A percentile compares a stretch with the other conserved stretches of the same genome.
phyloP scores from a whole-genome alignment of 331 rosid genomes.

The Erythrophleum ivorense region DNA sequence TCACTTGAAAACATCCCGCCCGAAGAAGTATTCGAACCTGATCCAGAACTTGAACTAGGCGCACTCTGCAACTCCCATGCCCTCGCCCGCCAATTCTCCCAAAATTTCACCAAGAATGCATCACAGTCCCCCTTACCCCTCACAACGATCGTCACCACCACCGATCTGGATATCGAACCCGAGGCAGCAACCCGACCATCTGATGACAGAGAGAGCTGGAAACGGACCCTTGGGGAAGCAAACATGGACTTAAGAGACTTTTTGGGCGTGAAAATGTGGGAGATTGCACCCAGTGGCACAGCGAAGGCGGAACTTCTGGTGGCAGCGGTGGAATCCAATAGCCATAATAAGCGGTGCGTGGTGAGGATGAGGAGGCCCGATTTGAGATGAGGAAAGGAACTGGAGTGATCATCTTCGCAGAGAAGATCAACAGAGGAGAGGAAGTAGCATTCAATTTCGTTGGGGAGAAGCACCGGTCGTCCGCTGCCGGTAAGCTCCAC shows the following conservation, averaged over 20 bases:
- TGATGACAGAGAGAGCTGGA: constrained; percentile 68
- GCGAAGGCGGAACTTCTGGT: constrained; percentile 36
- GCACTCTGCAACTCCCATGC: constrained; percentile 67
- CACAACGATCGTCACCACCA: constrained; percentile 65
- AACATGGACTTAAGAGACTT: constrained; percentile 78
- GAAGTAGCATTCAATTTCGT: constrained; percentile 77
- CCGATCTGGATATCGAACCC: constrained; percentile 48
- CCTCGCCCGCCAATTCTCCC: constrained; percentile 85
- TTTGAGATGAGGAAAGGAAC: constrained; percentile 70
- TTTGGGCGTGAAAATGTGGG: constrained; percentile 71
- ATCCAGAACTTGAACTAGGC: constrained; percentile 29
- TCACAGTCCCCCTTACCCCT: constrained; percentile 93
- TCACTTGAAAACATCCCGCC: constrained; percentile 70
- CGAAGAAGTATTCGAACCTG: constrained; percentile 27
- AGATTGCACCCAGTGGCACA: constrained; percentile 63
- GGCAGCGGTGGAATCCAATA: constrained; percentile 48
- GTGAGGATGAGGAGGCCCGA: constrained; percentile 88
- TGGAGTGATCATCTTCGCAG: constrained; percentile 60
- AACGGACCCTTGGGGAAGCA: constrained; percentile 81
- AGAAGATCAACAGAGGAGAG: constrained; percentile 86
- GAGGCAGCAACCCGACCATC: constrained; percentile 45
- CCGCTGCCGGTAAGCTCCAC: constrained; percentile 83
- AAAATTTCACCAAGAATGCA: constrained; percentile 66
- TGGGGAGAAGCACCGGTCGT: constrained; percentile 71
- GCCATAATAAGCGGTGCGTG: constrained; percentile 86